Base-by-base conservation (phyloP, 257 asterid genomes). In the Rehmannia glutinosa region DNA sequence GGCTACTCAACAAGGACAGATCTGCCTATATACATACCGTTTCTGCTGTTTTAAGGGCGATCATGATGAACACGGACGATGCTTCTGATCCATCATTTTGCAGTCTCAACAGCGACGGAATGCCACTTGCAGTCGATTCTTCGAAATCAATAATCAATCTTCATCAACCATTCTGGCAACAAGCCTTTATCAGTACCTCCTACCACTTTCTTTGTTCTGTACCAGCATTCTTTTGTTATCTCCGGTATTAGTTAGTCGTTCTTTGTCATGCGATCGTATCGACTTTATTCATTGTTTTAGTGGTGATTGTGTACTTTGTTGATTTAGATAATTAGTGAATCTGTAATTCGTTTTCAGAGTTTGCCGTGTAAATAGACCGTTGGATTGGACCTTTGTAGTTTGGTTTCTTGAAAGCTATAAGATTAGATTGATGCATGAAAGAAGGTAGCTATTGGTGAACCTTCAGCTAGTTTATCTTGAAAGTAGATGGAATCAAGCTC, bases 111-210 rank as follows among this genome's bases (percentile, higher is more conserved):
- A 84, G 88, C 8, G 96, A 92, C 6, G 96, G 92, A 13, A 83
- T 89, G 95, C 98, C 98, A 1, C 90, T 87, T 8, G 98, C 98
- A 0, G 98, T 92, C 1, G 97, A 90, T 81, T 92, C 96, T 36
- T 79, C 0, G 93, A 90, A 66, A 84, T 90, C 75, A 43, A 82
- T 36, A 73, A 73, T 66, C 88, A 83, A 53, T 84, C 96, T 59
- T 78, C 91, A 0, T 85, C 96, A 0, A 46, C 64, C 1, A 9
- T 42, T 32, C 33, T 69, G 49, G 75, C 56, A 2, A 43, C 57
- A 62, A 50, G 73, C 21, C 65, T 78, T 63, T 64, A 63, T 24
- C 81, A 68, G 11, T 73, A 50, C 64, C 20, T 83, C 27, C 63
- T 82, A 8, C 71, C 75, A n/a, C 72, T 83, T 21, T 61, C 69